phyloP scores from a whole-genome alignment of 345 rosid genomes.

The Psidium guajava region DNA sequence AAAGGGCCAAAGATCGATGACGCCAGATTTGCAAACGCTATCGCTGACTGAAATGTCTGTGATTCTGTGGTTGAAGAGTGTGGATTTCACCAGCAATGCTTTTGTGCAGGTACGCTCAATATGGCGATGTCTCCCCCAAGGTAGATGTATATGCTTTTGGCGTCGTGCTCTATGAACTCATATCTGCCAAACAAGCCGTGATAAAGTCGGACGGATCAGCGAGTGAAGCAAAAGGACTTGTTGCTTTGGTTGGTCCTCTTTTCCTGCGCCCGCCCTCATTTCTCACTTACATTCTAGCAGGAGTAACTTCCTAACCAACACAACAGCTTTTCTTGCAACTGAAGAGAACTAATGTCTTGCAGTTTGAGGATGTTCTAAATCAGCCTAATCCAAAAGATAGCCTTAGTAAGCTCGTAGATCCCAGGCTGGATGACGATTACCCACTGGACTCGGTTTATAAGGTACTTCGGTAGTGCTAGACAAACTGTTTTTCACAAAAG shows the following conservation, averaged over 20 bases:
- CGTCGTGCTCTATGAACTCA: conserved; percentile 79
- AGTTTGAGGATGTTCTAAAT: conserved; percentile 62
- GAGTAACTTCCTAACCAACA: background rate
- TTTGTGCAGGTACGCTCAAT: conserved; percentile 52
- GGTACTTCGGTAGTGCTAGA: conserved; percentile 19
- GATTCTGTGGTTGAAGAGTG: background rate
- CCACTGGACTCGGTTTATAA: conserved; percentile 50
- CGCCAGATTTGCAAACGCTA: background rate
- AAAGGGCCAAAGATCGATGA: background rate
- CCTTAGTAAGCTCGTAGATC: conserved; percentile 45
- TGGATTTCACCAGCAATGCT: background rate
- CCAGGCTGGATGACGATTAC: conserved; percentile 55
- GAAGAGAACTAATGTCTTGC: background rate
- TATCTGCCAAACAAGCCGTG: conserved; percentile 76
- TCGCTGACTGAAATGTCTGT: background rate
- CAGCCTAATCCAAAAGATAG: conserved; percentile 41
- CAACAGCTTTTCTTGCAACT: background rate
- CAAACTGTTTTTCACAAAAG: background rate
- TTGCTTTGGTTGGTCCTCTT: conserved; percentile 51
- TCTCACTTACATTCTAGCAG: background rate
- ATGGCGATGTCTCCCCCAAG: conserved; percentile 80
- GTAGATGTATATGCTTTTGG: conserved; percentile 87
- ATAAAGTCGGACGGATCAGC: conserved; percentile 28
- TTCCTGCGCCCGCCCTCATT: background rate
- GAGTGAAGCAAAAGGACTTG: conserved; percentile 62